A percentile compares a stretch with the other conserved stretches of the same genome.
phyloP scores from a whole-genome alignment of 208 protist species.

The Perkinsela sp. region DNA sequence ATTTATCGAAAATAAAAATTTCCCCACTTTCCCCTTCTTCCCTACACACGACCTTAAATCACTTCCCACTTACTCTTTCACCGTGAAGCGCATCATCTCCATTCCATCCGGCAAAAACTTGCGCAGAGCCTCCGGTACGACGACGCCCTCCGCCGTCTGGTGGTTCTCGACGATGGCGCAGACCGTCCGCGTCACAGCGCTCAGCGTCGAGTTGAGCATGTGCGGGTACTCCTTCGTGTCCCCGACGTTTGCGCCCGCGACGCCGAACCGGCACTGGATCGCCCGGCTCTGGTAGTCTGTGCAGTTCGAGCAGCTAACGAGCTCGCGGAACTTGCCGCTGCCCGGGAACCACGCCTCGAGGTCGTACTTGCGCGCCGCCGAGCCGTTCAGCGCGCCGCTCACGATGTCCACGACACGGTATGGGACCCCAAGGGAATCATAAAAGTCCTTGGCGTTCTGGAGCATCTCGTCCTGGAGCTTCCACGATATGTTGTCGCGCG shows the following conservation, averaged over 20 bases:
- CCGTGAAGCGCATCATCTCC: conserved; percentile 8
- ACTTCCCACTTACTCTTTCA: too few species aligned
- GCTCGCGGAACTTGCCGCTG: conserved; percentile 80
- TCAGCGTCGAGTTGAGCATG: conserved; percentile 97
- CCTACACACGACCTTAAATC: too few species aligned
- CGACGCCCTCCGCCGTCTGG: conserved; percentile 77
- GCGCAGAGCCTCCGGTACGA: conserved; percentile 64
- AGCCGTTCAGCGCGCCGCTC: conserved; percentile 90
- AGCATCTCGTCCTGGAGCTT: conserved; percentile 67
- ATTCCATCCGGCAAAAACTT: conserved; percentile 14
- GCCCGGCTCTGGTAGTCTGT: conserved; percentile 93
- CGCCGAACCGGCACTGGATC: conserved; percentile 55
- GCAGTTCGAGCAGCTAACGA: conserved; percentile 99
- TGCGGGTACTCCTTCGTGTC: conserved; percentile 89
- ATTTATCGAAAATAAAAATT: too few species aligned
- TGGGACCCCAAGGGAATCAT: conserved; percentile 62
- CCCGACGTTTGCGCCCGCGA: conserved; percentile 21
- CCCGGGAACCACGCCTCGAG: conserved; percentile 97
- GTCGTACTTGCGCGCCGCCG: conserved; percentile 98
- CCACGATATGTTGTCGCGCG: conserved; percentile 64
- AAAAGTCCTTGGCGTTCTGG: conserved; percentile 65
- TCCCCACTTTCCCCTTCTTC: too few species aligned
- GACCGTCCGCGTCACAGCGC: conserved; percentile 89
- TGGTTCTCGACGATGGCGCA: conserved; percentile 99
- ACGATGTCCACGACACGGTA: conserved; percentile 78